A percentile compares a stretch with the other conserved stretches of the same genome.
These are phyloP conservation scores for Xylariales sp. DNA, from an alignment of 2,329 filamentous ascomycete species.

Conservation along the genomic window DNA sequence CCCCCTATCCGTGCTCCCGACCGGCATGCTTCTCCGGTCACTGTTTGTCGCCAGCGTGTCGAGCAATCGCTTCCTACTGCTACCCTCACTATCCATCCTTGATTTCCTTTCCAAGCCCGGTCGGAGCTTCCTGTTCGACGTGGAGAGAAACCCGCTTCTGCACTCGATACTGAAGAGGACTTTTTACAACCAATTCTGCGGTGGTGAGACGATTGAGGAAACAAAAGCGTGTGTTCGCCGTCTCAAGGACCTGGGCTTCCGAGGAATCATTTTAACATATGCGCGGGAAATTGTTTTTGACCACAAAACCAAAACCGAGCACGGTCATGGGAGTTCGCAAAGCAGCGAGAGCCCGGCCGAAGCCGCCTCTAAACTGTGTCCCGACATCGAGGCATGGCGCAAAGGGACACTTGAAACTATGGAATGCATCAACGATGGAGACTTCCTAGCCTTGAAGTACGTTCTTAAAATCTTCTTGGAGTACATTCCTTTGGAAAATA, in stretches of 20 bases:
- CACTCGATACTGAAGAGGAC: conserved; percentile 43
- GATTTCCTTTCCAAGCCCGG: conserved; percentile 32
- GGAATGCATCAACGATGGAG: conserved; percentile 25
- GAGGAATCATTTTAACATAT: conserved; percentile 53
- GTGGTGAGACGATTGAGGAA: conserved; percentile 43
- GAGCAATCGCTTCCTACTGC: conserved; percentile 35
- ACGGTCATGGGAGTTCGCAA: conserved; percentile 12
- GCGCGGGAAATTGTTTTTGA: conserved; percentile 40
- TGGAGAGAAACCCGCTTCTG: conserved; percentile 46
- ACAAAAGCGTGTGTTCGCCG: conserved; percentile 36
- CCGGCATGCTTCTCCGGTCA: conserved; percentile 31
- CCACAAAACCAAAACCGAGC: conserved; percentile 21
- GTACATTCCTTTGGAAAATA: neutral
- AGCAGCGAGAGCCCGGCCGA: neutral
- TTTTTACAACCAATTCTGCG: conserved; percentile 53
- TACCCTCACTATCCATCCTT: conserved; percentile 30
- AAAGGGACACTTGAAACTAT: conserved; percentile 26
- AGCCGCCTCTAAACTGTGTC: conserved; percentile 12
- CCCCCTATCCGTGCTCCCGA: conserved; percentile 25
- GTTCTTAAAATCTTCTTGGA: conserved; percentile 7
- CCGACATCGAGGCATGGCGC: conserved; percentile 32
- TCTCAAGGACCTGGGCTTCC: conserved; percentile 45
- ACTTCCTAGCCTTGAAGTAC: conserved; percentile 34
- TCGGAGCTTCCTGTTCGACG: conserved; percentile 29
- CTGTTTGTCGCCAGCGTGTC: conserved; percentile 41